Base-by-base conservation (phyloP, 2,329 filamentous ascomycete genomes). In the Penicillium occitanis region DNA sequence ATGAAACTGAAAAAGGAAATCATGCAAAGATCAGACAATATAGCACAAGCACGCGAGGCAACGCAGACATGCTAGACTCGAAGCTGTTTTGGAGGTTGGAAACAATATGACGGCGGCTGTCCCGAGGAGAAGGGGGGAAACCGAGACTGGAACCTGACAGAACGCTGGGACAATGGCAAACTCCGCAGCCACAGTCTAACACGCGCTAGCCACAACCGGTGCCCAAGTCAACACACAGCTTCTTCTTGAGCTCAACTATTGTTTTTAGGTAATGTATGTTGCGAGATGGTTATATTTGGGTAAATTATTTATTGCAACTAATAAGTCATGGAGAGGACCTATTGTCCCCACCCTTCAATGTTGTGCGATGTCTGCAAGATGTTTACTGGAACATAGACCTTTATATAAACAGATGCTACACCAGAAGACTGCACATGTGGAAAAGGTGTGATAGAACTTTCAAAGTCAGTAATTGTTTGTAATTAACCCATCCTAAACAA, bases 181-280 rank as follows among this genome's bases (percentile, higher is more conserved):
- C 4, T 22, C 33, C 25, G 42, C 25, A 40, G 60, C 61, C 61
- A 42, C 61, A 22, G 48, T 19, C 37, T 35, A 40, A 37, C 40
- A 63, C 40, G 61, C 48, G 61, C 61, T 63, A 63, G 61, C 61
- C 61, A 42, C 25, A 62, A 42, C 46, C 60, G 60, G 60, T 57
- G 53, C 53, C 53, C 53, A 57, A 57, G 33, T 57, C 53, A 57
- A 57, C 53, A 57, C 17, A 17, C 33, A 5, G 10, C 8, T 6
- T 55, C 30, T 51, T 51, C 17, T 35, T 30, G 51, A 35, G 25
- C 30, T 33, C 51, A 19, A 57, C 28, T 8, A 35, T 33, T 5
- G 2, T 17, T 30, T 7, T 17, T 4, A 30, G 14, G 17, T 19
- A 11, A 48, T 22, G 10, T 10, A 19, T 22, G 5, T n/a, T n/a